A percentile compares a stretch with the other conserved stretches of the same genome.
Evolutionary conservation across 1,284 basidiomycete genomes (phyloP).

Genomic region (Austroboletus niveus): DNA sequence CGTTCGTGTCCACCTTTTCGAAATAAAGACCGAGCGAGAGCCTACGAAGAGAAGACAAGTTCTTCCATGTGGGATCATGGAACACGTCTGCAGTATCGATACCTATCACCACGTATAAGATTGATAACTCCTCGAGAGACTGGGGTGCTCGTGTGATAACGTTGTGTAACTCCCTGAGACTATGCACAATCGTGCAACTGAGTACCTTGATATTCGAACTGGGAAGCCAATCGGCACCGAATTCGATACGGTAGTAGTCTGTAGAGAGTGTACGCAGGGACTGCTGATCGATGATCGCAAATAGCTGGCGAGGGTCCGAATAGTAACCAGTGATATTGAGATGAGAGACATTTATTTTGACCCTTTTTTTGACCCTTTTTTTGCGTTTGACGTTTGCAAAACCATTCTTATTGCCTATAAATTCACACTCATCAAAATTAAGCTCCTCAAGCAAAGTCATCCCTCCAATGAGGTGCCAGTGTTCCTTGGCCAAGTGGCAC

Average conservation of each 20-base stretch:
- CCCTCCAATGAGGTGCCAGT: constrained; percentile 15
- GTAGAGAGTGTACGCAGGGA: background rate
- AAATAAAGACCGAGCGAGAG: background rate
- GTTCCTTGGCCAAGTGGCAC: constrained; percentile 6
- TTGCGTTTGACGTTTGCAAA: background rate
- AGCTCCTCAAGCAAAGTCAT: constrained; percentile 16
- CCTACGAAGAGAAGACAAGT: background rate
- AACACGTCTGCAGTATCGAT: background rate
- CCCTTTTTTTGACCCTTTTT: background rate
- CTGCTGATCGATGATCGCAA: constrained; percentile 1
- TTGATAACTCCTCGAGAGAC: background rate
- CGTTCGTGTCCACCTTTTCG: too few relatives aligned
- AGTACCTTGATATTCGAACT: constrained; percentile 6
- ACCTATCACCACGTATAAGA: too few relatives aligned
- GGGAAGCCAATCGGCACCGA: background rate
- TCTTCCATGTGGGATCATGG: background rate
- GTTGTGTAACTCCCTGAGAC: too few relatives aligned
- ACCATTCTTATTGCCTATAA: too few relatives aligned
- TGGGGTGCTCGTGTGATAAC: background rate
- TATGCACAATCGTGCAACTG: background rate
- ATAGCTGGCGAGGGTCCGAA: rapidly evolving
- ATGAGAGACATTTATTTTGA: background rate
- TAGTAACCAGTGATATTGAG: background rate
- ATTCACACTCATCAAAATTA: background rate
- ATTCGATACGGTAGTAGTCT: background rate